Evolutionary conservation across 257 asterid genomes (phyloP).

Genomic region (Solanum sejunctum): DNA sequence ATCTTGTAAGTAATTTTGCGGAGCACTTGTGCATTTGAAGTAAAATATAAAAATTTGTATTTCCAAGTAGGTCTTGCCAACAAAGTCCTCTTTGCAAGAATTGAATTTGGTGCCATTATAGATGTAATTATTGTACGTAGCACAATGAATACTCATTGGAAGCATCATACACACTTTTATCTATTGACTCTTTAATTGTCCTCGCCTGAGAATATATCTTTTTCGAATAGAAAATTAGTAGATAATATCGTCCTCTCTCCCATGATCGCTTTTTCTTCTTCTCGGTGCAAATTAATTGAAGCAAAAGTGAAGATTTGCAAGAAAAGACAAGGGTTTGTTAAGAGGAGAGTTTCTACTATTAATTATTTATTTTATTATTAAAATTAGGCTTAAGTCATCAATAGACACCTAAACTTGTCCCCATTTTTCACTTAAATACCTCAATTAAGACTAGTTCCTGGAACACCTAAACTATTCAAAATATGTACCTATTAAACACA

Average conservation of each 20-base stretch:
- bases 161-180: slow-evolving; percentile 86
- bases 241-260: slow-evolving; percentile 89
- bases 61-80: slow-evolving; percentile 25
- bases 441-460: too few species aligned
- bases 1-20: too few species aligned
- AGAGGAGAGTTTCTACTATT: not conserved
- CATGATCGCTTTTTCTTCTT: slow-evolving; percentile 24
- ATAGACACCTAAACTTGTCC: too few species aligned
- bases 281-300: not conserved
- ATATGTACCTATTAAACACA: too few species aligned
- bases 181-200: slow-evolving; percentile 62
- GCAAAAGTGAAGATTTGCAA: not conserved
- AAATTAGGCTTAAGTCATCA: too few species aligned
- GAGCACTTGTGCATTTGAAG: too few species aligned
- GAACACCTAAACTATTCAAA: too few species aligned
- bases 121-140: slow-evolving; percentile 67
- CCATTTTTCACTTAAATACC: too few species aligned
- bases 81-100: slow-evolving; percentile 73
- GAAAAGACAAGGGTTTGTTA: not conserved
- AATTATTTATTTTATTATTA: too few species aligned
- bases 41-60: too few species aligned
- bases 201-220: slow-evolving; percentile 64
- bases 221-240: slow-evolving; percentile 84
- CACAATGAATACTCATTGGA: slow-evolving; percentile 82
- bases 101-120: slow-evolving; percentile 81